Percentiles rank a stretch among this genome's conserved stretches.
Evolutionary conservation across 306 rosid species (phyloP).

Genomic region (Aeschynomene evenia): DNA sequence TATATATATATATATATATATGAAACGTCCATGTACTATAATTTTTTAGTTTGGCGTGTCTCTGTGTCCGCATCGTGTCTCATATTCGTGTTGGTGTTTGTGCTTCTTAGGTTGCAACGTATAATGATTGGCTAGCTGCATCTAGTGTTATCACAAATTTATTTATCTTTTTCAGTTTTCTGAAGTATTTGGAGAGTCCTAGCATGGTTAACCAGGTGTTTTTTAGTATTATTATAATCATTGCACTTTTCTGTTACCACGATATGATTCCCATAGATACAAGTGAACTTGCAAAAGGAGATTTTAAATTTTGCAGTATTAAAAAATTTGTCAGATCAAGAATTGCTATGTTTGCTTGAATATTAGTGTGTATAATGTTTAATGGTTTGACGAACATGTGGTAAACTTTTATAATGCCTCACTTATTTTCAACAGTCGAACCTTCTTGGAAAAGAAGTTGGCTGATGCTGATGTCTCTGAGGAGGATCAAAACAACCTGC

Average conservation of each 20-base stretch:
- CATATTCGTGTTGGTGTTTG: too few relatives aligned
- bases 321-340: constrained; percentile 26
- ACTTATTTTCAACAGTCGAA: constrained; percentile 57
- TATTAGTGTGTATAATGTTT: constrained; percentile 7
- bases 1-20: too few relatives aligned
- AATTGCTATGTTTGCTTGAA: constrained; percentile 20
- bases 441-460: constrained; percentile 82
- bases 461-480: constrained; percentile 98
- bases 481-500: constrained; percentile 93
- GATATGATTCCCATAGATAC: not conserved
- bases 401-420: constrained; percentile 4
- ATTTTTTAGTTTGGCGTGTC: too few relatives aligned
- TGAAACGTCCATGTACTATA: too few relatives aligned
- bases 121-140: not conserved
- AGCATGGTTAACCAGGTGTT: too few relatives aligned
- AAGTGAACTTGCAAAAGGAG: not conserved
- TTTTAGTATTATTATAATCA: not conserved
- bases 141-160: too few relatives aligned
- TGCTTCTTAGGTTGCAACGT: too few relatives aligned
- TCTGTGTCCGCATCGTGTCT: too few relatives aligned
- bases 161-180: too few relatives aligned
- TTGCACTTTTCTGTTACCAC: not conserved
- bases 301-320: not conserved
- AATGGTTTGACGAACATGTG: constrained; percentile 4
- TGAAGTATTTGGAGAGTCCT: constrained; percentile 4